Conservation (phyloP, 768 basidiomycete species). For the Boletus speciosus region DNA sequence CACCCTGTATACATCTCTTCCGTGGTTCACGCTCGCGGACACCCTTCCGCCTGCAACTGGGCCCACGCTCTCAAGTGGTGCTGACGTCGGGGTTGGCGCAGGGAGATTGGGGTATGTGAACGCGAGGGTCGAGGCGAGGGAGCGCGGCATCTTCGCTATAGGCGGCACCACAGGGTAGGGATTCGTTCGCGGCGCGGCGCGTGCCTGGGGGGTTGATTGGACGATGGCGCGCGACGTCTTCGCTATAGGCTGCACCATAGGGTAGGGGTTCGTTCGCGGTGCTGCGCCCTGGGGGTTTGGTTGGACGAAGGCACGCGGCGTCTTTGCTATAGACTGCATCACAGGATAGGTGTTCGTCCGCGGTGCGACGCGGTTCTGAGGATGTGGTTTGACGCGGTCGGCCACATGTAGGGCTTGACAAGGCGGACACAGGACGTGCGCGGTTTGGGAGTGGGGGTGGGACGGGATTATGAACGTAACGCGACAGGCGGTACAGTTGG, state of each 20-base stretch:
- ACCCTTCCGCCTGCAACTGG: too few relatives aligned
- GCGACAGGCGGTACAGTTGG: constrained; percentile 7
- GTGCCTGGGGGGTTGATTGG: too few relatives aligned
- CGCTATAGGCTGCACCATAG: too few relatives aligned
- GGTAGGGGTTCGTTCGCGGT: too few relatives aligned
- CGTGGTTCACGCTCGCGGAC: not conserved
- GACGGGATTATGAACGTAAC: not conserved
- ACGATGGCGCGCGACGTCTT: too few relatives aligned
- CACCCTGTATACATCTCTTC: not conserved
- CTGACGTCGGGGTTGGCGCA: not conserved
- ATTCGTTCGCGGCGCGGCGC: not conserved
- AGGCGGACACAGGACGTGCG: constrained; percentile 6
- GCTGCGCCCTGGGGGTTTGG: not conserved
- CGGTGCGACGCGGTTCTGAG: not conserved
- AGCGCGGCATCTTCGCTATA: not conserved
- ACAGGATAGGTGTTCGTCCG: constrained; percentile 5
- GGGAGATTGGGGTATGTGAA: not conserved
- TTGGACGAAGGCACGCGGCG: not conserved
- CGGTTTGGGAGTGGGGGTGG: not conserved
- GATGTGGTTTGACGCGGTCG: not conserved
- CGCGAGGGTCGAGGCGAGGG: not conserved
- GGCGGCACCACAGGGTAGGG: constrained; percentile 4
- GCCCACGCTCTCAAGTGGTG: not conserved
- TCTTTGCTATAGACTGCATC: not conserved
- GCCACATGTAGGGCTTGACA: constrained; percentile 7